Conservation (phyloP, 306 rosid species). For the Sesbania bispinosa region DNA sequence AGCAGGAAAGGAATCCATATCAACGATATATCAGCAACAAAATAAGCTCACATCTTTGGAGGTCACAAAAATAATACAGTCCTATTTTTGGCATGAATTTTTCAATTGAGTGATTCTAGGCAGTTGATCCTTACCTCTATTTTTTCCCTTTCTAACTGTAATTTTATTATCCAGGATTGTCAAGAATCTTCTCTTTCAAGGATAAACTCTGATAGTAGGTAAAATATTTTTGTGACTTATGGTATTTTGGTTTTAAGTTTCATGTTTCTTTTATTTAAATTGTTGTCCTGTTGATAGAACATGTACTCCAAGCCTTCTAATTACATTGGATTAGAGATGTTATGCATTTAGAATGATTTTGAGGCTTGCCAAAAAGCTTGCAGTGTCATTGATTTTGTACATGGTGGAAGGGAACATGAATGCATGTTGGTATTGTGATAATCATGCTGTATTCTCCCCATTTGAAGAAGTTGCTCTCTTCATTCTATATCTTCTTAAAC, state of each 20-base stretch:
- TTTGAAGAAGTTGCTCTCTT: slow-evolving; percentile 1
- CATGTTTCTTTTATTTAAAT: slow-evolving; percentile 5
- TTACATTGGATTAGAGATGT: neutral
- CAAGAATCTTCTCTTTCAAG: slow-evolving; percentile 46
- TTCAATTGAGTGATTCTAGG: neutral
- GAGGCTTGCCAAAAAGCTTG: neutral
- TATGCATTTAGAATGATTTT: neutral
- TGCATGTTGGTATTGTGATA: neutral
- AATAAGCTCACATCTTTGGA: slow-evolving; percentile 30
- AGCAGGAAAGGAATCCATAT: slow-evolving; percentile 38
- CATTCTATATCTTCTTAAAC: neutral
- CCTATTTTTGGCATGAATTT: slow-evolving; percentile 14
- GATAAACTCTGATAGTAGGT: slow-evolving; percentile 57
- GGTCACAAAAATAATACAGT: slow-evolving; percentile 31
- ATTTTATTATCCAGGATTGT: slow-evolving; percentile 49
- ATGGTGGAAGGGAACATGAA: neutral
- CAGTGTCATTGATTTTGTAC: neutral
- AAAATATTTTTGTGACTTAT: slow-evolving; percentile 24
- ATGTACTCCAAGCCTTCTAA: slow-evolving; percentile 1
- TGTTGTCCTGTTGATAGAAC: neutral
- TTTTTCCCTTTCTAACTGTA: neutral
- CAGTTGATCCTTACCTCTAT: slow-evolving; percentile 15
- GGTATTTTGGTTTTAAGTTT: neutral
- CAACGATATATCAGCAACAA: slow-evolving; percentile 36
- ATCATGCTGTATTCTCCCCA: neutral